A percentile compares a stretch with the other conserved stretches of the same genome.
Conservation (phyloP, 192 early-diverging fungal species). For the Podila epigama region DNA sequence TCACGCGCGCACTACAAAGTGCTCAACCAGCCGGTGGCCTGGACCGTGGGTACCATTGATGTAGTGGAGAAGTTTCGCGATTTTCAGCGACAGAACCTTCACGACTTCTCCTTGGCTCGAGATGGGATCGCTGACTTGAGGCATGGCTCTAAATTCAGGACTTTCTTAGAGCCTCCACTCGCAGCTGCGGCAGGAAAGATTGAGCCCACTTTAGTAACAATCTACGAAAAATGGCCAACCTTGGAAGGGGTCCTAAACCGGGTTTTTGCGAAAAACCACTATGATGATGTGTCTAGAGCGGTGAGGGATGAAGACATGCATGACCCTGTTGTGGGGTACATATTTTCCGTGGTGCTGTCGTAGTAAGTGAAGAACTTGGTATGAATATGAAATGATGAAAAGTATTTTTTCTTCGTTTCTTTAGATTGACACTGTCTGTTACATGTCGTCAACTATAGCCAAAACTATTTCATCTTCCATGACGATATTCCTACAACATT, state of each 20-base stretch:
- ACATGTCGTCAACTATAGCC: slow-evolving; percentile 7
- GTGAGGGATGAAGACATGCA: slow-evolving; percentile 4
- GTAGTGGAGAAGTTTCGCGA: slow-evolving; percentile 3
- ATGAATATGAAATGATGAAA: slow-evolving; percentile 2
- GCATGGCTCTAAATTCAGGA: slow-evolving; percentile 7
- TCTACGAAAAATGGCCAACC: slow-evolving; percentile 17
- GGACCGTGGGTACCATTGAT: slow-evolving; percentile 5
- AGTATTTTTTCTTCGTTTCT: too few species aligned
- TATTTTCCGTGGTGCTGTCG: neutral
- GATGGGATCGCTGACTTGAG: slow-evolving; percentile 14
- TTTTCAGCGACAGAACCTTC: neutral
- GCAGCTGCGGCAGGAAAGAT: slow-evolving; percentile 7
- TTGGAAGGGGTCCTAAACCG: slow-evolving; percentile 7
- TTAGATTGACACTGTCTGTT: too few species aligned
- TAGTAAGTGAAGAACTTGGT: slow-evolving; percentile 9
- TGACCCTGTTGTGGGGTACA: slow-evolving; percentile 8
- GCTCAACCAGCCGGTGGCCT: slow-evolving; percentile 2
- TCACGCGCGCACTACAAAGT: neutral
- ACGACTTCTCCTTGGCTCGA: slow-evolving; percentile 4
- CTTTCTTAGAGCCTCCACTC: neutral
- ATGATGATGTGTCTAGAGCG: slow-evolving; percentile 15
- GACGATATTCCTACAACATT: slow-evolving; percentile 2
- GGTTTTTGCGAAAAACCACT: slow-evolving; percentile 10
- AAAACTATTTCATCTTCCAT: neutral
- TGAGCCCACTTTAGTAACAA: neutral